Evolutionary conservation across 23 red algal genomes (phyloP).

Genomic region (Gracilariopsis chorda): DNA sequence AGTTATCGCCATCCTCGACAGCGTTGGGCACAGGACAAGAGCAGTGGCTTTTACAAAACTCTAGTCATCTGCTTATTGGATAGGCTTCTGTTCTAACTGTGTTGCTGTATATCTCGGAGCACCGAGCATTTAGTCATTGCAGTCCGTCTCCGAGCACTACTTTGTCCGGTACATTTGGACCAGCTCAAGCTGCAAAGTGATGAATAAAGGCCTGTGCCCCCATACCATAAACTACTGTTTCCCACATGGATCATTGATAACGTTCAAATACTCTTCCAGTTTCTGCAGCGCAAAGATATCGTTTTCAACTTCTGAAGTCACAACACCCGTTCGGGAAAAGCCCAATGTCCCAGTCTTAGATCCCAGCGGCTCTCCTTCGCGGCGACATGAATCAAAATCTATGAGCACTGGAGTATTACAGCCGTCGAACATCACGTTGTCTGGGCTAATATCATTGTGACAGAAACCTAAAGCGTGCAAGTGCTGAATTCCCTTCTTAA

Average conservation of each 20-base stretch:
- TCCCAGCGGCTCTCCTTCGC: not conserved
- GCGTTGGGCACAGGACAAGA: too few species aligned
- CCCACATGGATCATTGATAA: not conserved
- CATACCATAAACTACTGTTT: too few species aligned
- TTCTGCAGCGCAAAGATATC: not conserved
- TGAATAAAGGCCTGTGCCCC: too few species aligned
- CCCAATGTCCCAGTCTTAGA: not conserved
- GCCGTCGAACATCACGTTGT: slow-evolving; percentile 23
- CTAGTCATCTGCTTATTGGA: too few species aligned
- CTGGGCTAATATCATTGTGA: slow-evolving; percentile 43
- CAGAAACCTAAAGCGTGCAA: slow-evolving; percentile 5
- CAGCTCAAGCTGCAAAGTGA: too few species aligned
- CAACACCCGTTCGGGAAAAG: not conserved
- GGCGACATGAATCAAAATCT: slow-evolving; percentile 41
- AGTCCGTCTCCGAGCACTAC: too few species aligned
- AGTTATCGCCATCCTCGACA: too few species aligned
- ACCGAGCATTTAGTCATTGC: too few species aligned
- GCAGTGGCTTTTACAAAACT: too few species aligned
- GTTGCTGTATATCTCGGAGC: too few species aligned
- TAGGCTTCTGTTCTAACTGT: too few species aligned
- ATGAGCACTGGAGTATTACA: not conserved
- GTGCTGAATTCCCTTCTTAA: slow-evolving; percentile 4
- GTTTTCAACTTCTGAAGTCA: not conserved
- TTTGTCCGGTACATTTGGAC: too few species aligned
- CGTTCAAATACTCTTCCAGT: not conserved